Percentiles rank a stretch among this genome's conserved stretches.
These are phyloP conservation scores for Ceratobasidium sp. DNA, from an alignment of 1,284 basidiomycete species.

Conservation along the genomic window DNA sequence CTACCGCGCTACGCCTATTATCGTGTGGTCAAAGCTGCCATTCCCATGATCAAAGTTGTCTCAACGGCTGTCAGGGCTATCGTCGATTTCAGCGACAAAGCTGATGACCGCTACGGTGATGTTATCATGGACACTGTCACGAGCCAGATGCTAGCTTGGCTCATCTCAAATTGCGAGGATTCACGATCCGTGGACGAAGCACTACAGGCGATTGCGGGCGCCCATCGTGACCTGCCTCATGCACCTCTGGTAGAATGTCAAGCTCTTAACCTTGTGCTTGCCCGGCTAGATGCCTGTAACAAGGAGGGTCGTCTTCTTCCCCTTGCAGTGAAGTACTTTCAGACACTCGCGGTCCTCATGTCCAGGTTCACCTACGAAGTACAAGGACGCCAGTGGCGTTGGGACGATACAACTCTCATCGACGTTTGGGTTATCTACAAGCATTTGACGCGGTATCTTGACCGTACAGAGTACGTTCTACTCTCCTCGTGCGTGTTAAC, in stretches of 20 bases:
- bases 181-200: background rate
- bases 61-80: background rate
- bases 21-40: too few species aligned
- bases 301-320: background rate
- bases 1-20: too few species aligned
- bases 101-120: background rate
- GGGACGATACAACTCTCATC: too few species aligned
- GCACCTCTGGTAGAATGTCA: background rate
- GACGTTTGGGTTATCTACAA: too few species aligned
- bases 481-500: too few species aligned
- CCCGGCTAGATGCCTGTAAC: background rate
- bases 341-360: background rate
- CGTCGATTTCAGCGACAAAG: background rate
- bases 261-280: background rate
- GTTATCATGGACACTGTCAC: conserved; percentile 19
- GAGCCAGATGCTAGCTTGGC: conserved; percentile 13
- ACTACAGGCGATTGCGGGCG: conserved; percentile 5
- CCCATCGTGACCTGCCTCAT: background rate
- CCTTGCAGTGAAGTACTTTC: background rate
- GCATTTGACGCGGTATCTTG: too few species aligned
- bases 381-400: too few species aligned
- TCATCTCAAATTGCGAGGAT: conserved; percentile 6
- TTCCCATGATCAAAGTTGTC: too few species aligned
- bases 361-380: background rate
- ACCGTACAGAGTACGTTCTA: too few species aligned